Base-by-base conservation (phyloP, 2,329 filamentous ascomycete species). In the Penicillium freii region DNA sequence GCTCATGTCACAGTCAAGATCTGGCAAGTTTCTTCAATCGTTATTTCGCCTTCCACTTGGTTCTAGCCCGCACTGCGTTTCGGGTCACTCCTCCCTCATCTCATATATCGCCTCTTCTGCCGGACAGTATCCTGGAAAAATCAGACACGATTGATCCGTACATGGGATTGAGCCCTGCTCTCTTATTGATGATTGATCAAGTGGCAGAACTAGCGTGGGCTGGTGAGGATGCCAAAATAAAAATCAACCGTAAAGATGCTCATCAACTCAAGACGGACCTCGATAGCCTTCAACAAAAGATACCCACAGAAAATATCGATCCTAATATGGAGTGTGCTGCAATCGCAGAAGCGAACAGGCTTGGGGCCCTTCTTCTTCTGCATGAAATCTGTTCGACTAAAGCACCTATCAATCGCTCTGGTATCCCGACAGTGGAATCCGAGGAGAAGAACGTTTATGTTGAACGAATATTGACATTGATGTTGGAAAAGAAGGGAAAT, bases 31-130 rank as follows among this genome's bases (percentile, higher is more conserved):
- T 70, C 56, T 67, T 68, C 36, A 63, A 63, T 25, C 64, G 62
- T 2, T 70, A 70, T 44, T 69, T 70, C 34, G 61, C 60, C 5
- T 69, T 70, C 39, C 66, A 69, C 21, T 48, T 68, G 11, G 67
- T 70, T n/a, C 57, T 70, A 27, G 68, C 68, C 10, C 61, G 66
- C 11, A 68, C 67, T 1, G 56, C 64, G 4, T 69, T 69, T 48
- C 57, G 58, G 6, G 50, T 63, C 19, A 57, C 62, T 6, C 15
- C 19, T 15, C 5, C 47, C 11, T 27, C 44, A 8, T 46, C 47
- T 4, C 61, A 58, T 19, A 46, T 48, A 15, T 38, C 56, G 15
- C 56, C 53, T 1, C 42, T 59, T 3, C 43, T 59, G 3, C 45
- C 60, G 15, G 45, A 58, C 19, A 58, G 61, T 50, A 33, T 54